Evolutionary conservation across 345 rosid genomes (phyloP).

Genomic region (Camelina sativa): DNA sequence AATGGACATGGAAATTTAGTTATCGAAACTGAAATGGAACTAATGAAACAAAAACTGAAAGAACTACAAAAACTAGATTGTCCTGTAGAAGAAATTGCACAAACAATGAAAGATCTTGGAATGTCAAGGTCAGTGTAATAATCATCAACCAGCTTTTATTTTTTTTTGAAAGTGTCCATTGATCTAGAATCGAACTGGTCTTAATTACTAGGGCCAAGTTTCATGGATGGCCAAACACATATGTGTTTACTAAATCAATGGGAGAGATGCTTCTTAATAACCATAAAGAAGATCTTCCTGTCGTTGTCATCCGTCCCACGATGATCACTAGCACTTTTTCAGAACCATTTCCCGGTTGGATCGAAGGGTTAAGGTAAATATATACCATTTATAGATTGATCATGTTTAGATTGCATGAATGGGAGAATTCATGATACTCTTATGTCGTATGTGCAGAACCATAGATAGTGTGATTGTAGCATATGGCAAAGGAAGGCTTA

Average conservation of each 20-base stretch:
- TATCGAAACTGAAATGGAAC: conserved; percentile 46
- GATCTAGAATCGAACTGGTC: neutral
- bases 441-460: conserved; percentile 49
- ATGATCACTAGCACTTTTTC: conserved; percentile 66
- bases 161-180: neutral
- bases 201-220: conserved; percentile 56
- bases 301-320: conserved; percentile 64
- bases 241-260: conserved; percentile 86
- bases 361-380: conserved; percentile 67
- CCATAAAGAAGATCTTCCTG: conserved; percentile 55
- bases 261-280: conserved; percentile 69
- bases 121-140: conserved; percentile 46
- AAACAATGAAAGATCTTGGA: conserved; percentile 59
- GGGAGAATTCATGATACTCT: neutral
- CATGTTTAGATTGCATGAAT: neutral
- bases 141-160: neutral
- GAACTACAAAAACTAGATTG: conserved; percentile 39
- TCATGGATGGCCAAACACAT: conserved; percentile 82
- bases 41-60: conserved; percentile 43
- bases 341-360: conserved; percentile 85
- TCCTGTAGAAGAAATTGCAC: conserved; percentile 35
- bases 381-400: neutral
- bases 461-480: conserved; percentile 55
- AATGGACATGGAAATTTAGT: conserved; percentile 41
- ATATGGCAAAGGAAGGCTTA: conserved; percentile 58